A percentile compares a stretch with the other conserved stretches of the same genome.
These are phyloP conservation scores for Amylostereum areolatum DNA, from an alignment of 1,284 basidiomycete species.

Conservation along the genomic window DNA sequence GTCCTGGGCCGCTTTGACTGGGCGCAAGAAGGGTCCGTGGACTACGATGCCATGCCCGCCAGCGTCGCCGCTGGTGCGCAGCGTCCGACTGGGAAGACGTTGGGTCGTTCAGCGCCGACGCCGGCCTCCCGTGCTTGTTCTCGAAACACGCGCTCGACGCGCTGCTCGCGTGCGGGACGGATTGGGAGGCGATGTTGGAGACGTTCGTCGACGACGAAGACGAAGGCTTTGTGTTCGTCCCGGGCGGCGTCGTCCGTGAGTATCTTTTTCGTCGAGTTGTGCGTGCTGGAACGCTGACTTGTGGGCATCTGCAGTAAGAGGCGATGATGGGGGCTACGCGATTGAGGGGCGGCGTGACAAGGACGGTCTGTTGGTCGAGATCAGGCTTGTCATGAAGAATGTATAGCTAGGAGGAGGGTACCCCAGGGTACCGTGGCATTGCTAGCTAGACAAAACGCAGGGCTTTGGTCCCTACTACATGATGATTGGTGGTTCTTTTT, in stretches of 20 bases:
- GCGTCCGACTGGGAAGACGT: conserved; percentile 3
- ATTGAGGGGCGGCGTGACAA: background rate
- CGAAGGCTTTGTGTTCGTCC: conserved; percentile 2
- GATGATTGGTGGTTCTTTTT: background rate
- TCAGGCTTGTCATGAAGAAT: background rate
- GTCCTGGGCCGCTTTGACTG: background rate
- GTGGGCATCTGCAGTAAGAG: background rate
- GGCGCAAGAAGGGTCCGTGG: conserved; percentile 1
- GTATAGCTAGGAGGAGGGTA: background rate
- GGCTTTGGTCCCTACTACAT: no score
- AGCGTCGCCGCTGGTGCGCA: background rate
- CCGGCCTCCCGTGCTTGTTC: conserved; percentile 1
- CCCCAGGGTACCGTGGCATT: background rate
- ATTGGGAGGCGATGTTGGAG: conserved; percentile 3
- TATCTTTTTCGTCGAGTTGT: background rate
- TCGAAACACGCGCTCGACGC: conserved; percentile 1
- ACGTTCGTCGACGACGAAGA: conserved; percentile 2
- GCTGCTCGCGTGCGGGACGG: background rate
- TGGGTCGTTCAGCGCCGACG: conserved; percentile 7
- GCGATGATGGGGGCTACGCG: background rate
- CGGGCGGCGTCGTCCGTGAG: conserved; percentile 4
- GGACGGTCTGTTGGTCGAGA: background rate
- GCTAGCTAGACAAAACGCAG: background rate
- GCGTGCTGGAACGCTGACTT: background rate
- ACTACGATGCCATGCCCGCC: conserved; percentile 1